Base-by-base conservation (phyloP, 306 rosid species). In the Boehmeria nivea region DNA sequence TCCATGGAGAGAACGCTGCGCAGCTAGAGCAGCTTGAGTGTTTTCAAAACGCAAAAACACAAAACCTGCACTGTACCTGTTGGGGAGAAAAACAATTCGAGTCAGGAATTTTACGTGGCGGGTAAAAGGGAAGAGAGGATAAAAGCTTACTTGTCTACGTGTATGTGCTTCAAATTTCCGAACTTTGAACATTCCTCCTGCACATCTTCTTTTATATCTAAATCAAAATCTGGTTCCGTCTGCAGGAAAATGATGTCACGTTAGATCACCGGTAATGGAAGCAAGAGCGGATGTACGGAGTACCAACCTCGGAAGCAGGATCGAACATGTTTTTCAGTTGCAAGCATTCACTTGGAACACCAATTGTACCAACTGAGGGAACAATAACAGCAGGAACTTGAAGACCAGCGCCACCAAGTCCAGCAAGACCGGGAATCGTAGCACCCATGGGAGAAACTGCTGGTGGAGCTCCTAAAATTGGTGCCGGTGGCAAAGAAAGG, bases 141-240 rank as follows among this genome's bases (percentile, higher is more conserved):
- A n/a, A n/a, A n/a, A 52, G 67, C 99, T 80, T 72, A 91, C 96
- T 85, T 91, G 59, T 87, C 99, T 12, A 91, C 88, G 34, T 61
- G 57, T 51, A 85, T 81, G 67, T 91, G 99, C 57, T 59, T 78
- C 51, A 91, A 67, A 26, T 69, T 73, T 62, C 99, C 99, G 17
- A 78, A 87, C 71, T 82, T 87, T 0, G 85, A 81, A 81, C 96
- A 82, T 57, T 87, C 99, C 36, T 88, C 96, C 69, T 78, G 81
- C 55, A 87, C 99, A 23, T 91, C 99, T 46, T 91, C 99, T 73
- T 81, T 81, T 31, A 91, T 83, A 66, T 91, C 99, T 74, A 87
- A 62, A 36, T 91, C 96, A 58, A 91, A 84, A 61, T 83, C 71
- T 0, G 95, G 87, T 60, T 91, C 96, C 51, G 70, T 67, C 96